Conservation (phyloP, 2,329 filamentous ascomycete genomes). For the Colletotrichum sp. region DNA sequence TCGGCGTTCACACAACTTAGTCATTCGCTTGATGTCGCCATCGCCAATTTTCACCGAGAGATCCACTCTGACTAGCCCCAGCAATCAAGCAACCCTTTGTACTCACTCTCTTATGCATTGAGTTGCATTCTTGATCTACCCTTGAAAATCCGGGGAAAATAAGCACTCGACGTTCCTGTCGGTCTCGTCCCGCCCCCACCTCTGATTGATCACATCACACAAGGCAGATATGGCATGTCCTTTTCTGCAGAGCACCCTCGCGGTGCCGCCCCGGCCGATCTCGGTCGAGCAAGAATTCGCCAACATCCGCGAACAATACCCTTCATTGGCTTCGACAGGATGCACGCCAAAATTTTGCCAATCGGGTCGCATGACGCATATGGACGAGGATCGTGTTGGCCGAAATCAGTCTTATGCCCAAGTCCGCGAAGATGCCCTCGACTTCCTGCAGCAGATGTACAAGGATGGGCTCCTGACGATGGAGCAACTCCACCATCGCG, state of each 20-base stretch:
- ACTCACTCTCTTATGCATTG: neutral
- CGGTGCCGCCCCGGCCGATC: slow-evolving; percentile 7
- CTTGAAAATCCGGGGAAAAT: neutral
- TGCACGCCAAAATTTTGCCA: slow-evolving; percentile 16
- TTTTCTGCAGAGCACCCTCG: slow-evolving; percentile 12
- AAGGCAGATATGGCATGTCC: slow-evolving; percentile 7
- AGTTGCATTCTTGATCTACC: neutral
- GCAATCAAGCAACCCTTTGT: neutral
- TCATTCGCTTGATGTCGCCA: slow-evolving; percentile 12
- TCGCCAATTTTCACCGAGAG: slow-evolving; percentile 9
- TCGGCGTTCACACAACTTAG: neutral
- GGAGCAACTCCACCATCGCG: slow-evolving; percentile 9
- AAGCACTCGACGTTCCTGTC: neutral
- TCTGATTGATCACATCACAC: neutral
- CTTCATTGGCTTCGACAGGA: slow-evolving; percentile 10
- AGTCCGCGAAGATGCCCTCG: slow-evolving; percentile 18
- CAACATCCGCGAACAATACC: slow-evolving; percentile 16
- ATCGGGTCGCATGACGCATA: slow-evolving; percentile 15
- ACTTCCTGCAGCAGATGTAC: slow-evolving; percentile 18
- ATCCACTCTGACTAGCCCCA: slow-evolving; percentile 1
- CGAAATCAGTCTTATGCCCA: slow-evolving; percentile 16
- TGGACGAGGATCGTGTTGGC: slow-evolving; percentile 18
- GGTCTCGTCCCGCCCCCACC: neutral
- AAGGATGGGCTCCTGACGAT: slow-evolving; percentile 3
- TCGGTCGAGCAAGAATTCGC: slow-evolving; percentile 14